These are phyloP conservation scores for Phytophthora capsici DNA, from an alignment of 352 stramenopile species.

Conservation along the genomic window DNA sequence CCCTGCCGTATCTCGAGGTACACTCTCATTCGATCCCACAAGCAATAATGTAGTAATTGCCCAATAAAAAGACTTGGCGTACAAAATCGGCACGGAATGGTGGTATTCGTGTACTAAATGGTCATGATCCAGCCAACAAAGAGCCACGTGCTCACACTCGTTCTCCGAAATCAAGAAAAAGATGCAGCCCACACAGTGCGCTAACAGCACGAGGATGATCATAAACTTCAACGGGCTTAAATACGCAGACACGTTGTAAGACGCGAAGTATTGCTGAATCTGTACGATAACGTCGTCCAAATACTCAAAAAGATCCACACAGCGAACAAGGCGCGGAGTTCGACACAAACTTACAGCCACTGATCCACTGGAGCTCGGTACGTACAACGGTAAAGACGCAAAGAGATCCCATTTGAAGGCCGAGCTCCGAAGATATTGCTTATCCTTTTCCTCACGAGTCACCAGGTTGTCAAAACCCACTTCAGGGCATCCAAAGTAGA, in stretches of 20 bases:
- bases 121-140: constrained; percentile 73
- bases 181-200: constrained; percentile 66
- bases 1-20: constrained; percentile 45
- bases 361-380: constrained; percentile 2
- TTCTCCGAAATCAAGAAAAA: constrained; percentile 79
- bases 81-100: constrained; percentile 54
- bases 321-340: constrained; percentile 63
- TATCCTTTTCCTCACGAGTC: constrained; percentile 38
- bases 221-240: constrained; percentile 72
- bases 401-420: constrained; percentile 63
- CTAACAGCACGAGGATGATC: constrained; percentile 63
- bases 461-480: constrained; percentile 54
- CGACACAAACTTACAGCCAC: constrained; percentile 55
- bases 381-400: constrained; percentile 65
- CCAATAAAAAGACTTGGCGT: constrained; percentile 79
- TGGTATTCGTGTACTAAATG: constrained; percentile 73
- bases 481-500: constrained; percentile 67
- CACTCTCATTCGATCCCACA: constrained; percentile 66
- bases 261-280: constrained; percentile 68
- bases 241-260: constrained; percentile 74
- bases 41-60: constrained; percentile 69
- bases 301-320: constrained; percentile 56
- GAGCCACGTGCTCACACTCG: constrained; percentile 46
- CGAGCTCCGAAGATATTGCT: constrained; percentile 46
- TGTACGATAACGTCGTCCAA: constrained; percentile 74